Base-by-base conservation (phyloP, 768 basidiomycete genomes). In the Floccularia luteovirens region DNA sequence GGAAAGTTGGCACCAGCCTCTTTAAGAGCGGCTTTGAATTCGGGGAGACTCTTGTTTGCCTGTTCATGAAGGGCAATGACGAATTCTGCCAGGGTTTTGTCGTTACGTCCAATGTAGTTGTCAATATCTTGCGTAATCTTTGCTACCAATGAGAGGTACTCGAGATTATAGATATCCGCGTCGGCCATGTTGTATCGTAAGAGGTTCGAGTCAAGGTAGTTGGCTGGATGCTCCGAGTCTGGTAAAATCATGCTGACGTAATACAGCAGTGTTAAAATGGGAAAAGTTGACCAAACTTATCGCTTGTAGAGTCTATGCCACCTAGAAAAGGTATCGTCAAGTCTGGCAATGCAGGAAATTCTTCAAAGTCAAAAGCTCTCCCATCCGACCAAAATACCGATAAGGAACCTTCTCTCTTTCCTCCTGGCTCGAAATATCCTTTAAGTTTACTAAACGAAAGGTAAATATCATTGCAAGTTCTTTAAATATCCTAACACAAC, bases 41-140 rank as follows among this genome's bases (percentile, higher is more conserved):
- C 77, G 5, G 70, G 65, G 37, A 91, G 69, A 46, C 77, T 81
- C 48, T 63, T 64, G 55, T 82, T 84, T 56, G 84, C 83, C 50
- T 86, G 62, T 48, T 86, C 84, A 62, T 98, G 94, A 42, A 97
- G 75, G 47, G 75, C 66, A 48, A 99, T 91, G 46, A 98, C 78
- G 59, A 93, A 99, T 65, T 98, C 94, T 10, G 96, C 92, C 34
- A 94, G 72, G 2, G 86, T 84, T 57, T 93, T 94, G 72, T 99
- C 93, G 56, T 81, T 85, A 25, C 88, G 60, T 12, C 78, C 83
- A 38, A 75, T 72, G 57, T 97, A 80, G 52, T 96, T 97, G 61
- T 84, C 79, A 33, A 97, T 78, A 57, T 98, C 93, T 59, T 93
- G 90, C 0, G 85, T 85, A 53, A 99, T 88, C 58, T 89, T 87